These are phyloP conservation scores for Lactarius trivialis DNA, from an alignment of 768 basidiomycete genomes.

Conservation along the genomic window DNA sequence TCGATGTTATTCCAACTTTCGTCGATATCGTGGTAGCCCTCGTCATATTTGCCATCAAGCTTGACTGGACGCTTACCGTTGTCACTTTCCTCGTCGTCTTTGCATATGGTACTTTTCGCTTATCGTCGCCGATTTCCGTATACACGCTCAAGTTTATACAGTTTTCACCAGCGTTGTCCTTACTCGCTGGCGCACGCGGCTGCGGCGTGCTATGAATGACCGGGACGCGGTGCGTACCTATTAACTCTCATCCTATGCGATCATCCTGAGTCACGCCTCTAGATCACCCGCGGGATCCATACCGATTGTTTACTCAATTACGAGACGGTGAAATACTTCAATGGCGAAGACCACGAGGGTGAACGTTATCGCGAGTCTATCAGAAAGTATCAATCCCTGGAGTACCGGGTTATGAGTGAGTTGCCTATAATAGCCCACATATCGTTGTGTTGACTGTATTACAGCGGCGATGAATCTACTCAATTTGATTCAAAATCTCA, in stretches of 20 bases:
- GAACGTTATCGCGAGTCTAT: slow-evolving; percentile 67
- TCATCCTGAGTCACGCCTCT: not conserved
- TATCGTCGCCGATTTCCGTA: not conserved
- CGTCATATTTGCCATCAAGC: slow-evolving; percentile 52
- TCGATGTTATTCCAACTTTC: slow-evolving; percentile 77
- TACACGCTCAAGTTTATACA: slow-evolving; percentile 24
- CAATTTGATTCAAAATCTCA: slow-evolving; percentile 74
- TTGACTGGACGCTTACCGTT: slow-evolving; percentile 60
- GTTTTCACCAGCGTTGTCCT: slow-evolving; percentile 48
- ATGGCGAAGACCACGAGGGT: slow-evolving; percentile 76
- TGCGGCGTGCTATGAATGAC: slow-evolving; percentile 78
- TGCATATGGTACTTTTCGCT: slow-evolving; percentile 48
- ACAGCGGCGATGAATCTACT: slow-evolving; percentile 65
- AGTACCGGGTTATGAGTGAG: slow-evolving; percentile 69
- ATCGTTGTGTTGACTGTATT: not conserved
- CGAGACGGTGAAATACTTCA: slow-evolving; percentile 85
- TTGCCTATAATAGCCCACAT: slow-evolving; percentile 6
- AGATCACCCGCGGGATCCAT: slow-evolving; percentile 77
- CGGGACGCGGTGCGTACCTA: slow-evolving; percentile 54
- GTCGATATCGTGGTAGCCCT: slow-evolving; percentile 73
- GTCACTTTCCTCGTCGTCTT: slow-evolving; percentile 70
- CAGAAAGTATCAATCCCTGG: slow-evolving; percentile 62
- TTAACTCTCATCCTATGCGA: slow-evolving; percentile 1
- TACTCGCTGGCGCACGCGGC: slow-evolving; percentile 65
- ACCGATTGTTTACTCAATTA: slow-evolving; percentile 77